Percentiles rank a stretch among this genome's conserved stretches.
Evolutionary conservation across 805 yeast species (phyloP).

Genomic region (Debaryomyces prosopidis): DNA sequence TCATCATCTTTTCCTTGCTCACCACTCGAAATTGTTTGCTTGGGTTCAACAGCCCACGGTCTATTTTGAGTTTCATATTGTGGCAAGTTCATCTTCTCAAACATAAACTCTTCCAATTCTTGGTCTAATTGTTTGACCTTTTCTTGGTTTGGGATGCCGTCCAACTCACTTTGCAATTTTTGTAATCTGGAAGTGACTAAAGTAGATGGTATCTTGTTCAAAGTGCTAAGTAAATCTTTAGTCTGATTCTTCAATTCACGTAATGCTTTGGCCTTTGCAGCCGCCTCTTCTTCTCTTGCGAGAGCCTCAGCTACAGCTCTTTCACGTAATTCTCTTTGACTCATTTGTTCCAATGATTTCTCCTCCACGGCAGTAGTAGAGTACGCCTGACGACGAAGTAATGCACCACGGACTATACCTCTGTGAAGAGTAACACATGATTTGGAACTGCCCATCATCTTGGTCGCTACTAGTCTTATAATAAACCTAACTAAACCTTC

Average conservation of each 20-base stretch:
- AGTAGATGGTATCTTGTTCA: slow-evolving; percentile 35
- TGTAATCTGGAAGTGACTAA: slow-evolving; percentile 29
- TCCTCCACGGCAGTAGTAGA: slow-evolving; percentile 5
- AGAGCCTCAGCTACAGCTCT: slow-evolving; percentile 43
- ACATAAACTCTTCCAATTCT: slow-evolving; percentile 40
- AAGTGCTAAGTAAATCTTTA: slow-evolving; percentile 24
- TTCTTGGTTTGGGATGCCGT: slow-evolving; percentile 22
- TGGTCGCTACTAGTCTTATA: background rate
- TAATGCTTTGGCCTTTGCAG: slow-evolving; percentile 32
- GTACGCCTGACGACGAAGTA: background rate
- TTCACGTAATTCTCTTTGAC: slow-evolving; percentile 36
- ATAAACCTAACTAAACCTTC: background rate
- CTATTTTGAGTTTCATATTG: slow-evolving; percentile 23
- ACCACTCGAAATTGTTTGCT: background rate
- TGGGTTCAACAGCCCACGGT: slow-evolving; percentile 33
- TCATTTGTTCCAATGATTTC: slow-evolving; percentile 7
- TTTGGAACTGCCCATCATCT: background rate
- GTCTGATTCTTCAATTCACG: slow-evolving; percentile 32
- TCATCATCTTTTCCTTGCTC: slow-evolving; percentile 8
- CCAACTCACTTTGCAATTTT: slow-evolving; percentile 31
- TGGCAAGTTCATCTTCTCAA: slow-evolving; percentile 34
- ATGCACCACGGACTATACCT: background rate
- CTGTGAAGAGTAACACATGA: slow-evolving; percentile 1
- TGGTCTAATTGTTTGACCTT: slow-evolving; percentile 41
- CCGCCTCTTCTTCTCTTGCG: slow-evolving; percentile 44